These are phyloP conservation scores for Xylaria multiplex DNA, from an alignment of 2,329 filamentous ascomycete species.

Conservation along the genomic window DNA sequence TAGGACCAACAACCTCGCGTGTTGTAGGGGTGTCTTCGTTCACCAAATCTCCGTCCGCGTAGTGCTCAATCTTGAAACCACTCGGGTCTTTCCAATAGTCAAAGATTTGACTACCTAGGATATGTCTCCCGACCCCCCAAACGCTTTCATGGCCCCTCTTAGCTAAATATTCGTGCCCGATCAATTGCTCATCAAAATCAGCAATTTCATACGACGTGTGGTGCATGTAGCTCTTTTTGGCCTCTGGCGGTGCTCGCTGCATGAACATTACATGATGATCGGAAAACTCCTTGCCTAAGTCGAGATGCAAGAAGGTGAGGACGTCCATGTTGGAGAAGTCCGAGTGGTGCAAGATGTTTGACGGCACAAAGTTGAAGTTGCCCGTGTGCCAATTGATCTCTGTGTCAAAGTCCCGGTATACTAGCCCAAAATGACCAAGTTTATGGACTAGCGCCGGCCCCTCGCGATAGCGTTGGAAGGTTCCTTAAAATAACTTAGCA, in stretches of 20 bases:
- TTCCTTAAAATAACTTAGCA: constrained; percentile 29
- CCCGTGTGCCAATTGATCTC: constrained; percentile 48
- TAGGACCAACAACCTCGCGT: constrained; percentile 37
- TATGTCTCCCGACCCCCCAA: constrained; percentile 69
- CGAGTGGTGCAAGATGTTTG: constrained; percentile 41
- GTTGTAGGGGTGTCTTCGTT: constrained; percentile 56
- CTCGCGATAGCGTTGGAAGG: constrained; percentile 46
- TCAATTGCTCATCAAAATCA: constrained; percentile 66
- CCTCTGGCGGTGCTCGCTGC: constrained; percentile 37
- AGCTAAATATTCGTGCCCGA: constrained; percentile 66
- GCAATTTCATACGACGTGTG: constrained; percentile 67
- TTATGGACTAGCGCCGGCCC: constrained; percentile 49
- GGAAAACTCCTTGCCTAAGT: constrained; percentile 57
- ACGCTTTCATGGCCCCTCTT: constrained; percentile 61
- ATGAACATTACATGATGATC: constrained; percentile 68
- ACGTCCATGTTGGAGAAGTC: constrained; percentile 40
- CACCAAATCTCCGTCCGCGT: constrained; percentile 68
- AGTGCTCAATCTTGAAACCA: constrained; percentile 63
- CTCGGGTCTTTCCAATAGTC: constrained; percentile 51
- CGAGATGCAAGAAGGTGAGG: constrained; percentile 60
- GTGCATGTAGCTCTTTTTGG: constrained; percentile 57
- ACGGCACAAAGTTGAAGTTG: constrained; percentile 50
- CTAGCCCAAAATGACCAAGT: constrained; percentile 49
- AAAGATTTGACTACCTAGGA: constrained; percentile 67
- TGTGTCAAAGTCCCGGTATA: constrained; percentile 47